Evolutionary conservation across 1,139 yeast species (phyloP).

Genomic region (Debaryomycetaceae sp.): DNA sequence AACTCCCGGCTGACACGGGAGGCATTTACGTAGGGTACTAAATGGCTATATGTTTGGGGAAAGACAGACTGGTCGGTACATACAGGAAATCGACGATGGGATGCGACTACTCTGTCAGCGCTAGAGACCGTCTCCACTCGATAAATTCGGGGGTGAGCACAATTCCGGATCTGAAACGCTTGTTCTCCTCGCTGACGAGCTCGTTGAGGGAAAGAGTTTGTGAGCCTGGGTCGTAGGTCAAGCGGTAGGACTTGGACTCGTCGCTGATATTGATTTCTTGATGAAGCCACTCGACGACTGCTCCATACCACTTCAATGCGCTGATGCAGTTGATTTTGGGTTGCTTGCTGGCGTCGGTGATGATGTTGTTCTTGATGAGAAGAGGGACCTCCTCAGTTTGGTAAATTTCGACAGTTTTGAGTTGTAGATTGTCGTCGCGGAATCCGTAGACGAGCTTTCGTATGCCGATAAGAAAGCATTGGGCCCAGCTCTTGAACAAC

Average conservation of each 20-base stretch:
- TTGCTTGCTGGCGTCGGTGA: constrained; percentile 29
- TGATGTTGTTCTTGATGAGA: constrained; percentile 43
- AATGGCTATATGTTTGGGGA: too few species aligned
- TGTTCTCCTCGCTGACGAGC: constrained; percentile 23
- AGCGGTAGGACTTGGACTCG: constrained; percentile 27
- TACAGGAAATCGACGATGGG: too few species aligned
- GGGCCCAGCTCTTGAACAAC: constrained; percentile 85
- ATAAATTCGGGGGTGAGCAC: constrained; percentile 55
- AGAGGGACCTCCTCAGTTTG: constrained; percentile 77
- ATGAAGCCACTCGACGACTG: constrained; percentile 73
- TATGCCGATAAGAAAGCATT: constrained; percentile 83
- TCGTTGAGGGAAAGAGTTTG: constrained; percentile 28
- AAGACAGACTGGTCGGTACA: too few species aligned
- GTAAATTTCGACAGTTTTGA: constrained; percentile 69
- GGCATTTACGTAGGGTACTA: too few species aligned
- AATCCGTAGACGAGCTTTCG: constrained; percentile 80
- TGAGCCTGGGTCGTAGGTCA: constrained; percentile 33
- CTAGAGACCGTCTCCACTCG: constrained; percentile 48
- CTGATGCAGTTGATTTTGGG: constrained; percentile 63
- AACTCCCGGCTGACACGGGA: too few species aligned
- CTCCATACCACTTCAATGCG: constrained; percentile 82
- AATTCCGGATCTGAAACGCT: constrained; percentile 29
- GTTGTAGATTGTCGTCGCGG: constrained; percentile 64
- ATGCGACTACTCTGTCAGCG: background rate
- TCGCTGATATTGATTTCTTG: constrained; percentile 50